Percentiles rank a stretch among this genome's conserved stretches.
Conservation (phyloP, 176 grass and related monocot genomes). For the Metroxylon sagu region DNA sequence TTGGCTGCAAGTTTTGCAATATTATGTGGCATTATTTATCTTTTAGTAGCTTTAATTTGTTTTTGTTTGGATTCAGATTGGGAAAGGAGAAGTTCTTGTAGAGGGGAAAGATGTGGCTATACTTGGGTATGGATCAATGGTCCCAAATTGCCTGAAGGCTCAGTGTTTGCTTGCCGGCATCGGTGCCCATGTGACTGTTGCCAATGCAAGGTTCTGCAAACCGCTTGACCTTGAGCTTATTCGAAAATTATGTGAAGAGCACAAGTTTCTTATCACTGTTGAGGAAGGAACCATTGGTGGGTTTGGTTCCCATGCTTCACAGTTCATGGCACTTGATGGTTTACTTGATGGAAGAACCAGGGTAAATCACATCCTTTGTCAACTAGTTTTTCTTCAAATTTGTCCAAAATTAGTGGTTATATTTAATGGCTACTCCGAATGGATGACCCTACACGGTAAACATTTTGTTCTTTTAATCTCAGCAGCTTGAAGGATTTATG, state of each 20-base stretch:
- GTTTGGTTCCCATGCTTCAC: constrained; percentile 65
- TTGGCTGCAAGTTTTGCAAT: background rate
- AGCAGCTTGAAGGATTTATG: too few relatives aligned
- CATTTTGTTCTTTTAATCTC: too few relatives aligned
- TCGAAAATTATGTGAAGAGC: constrained; percentile 43
- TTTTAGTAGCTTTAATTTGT: background rate
- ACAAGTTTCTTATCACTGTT: constrained; percentile 59
- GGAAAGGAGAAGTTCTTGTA: constrained; percentile 59
- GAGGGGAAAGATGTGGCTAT: constrained; percentile 57
- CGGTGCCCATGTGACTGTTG: constrained; percentile 58
- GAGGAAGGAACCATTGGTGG: constrained; percentile 77
- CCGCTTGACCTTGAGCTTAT: constrained; percentile 70
- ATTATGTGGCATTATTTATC: background rate
- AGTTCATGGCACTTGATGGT: constrained; percentile 69
- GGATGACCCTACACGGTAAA: too few relatives aligned
- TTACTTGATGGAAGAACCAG: constrained; percentile 58
- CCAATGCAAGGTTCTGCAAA: constrained; percentile 73
- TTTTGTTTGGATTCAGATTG: constrained; percentile 41
- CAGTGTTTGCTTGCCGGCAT: constrained; percentile 53
- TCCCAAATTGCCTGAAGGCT: constrained; percentile 66
- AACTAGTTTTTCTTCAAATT: background rate
- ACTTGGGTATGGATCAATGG: constrained; percentile 57
- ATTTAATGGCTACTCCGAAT: too few relatives aligned
- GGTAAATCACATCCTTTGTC: constrained; percentile 4
- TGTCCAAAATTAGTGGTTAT: too few relatives aligned